Evolutionary conservation across 2,329 filamentous ascomycete species (phyloP).

Genomic region (Ceratocystis harringtonii): DNA sequence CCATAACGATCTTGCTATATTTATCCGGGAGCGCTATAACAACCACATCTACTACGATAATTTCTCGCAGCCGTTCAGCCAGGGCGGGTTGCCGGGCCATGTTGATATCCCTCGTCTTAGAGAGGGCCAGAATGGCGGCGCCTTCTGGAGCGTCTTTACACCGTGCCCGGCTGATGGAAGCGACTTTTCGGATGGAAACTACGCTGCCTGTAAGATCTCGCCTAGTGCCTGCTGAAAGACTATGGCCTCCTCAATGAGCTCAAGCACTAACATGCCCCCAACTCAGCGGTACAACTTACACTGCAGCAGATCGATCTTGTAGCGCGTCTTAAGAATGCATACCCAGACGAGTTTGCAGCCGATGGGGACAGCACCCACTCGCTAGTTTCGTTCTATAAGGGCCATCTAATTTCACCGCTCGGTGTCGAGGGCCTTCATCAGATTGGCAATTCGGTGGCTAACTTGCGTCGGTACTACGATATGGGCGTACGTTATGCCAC

Average conservation of each 20-base stretch:
- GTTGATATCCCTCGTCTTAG: constrained; percentile 66
- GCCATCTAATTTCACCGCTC: constrained; percentile 59
- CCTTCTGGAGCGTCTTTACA: constrained; percentile 86
- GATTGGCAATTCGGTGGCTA: constrained; percentile 70
- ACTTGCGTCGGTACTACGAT: constrained; percentile 57
- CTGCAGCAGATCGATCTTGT: constrained; percentile 63
- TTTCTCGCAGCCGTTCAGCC: constrained; percentile 60
- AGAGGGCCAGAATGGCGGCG: constrained; percentile 58
- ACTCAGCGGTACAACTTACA: constrained; percentile 48
- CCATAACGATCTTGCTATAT: constrained; percentile 73
- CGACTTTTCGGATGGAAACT: constrained; percentile 60
- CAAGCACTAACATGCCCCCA: constrained; percentile 13
- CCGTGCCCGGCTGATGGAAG: constrained; percentile 57
- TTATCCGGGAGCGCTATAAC: constrained; percentile 48
- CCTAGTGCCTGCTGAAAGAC: not conserved
- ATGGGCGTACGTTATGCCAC: constrained; percentile 80
- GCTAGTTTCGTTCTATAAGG: constrained; percentile 41
- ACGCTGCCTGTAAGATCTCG: constrained; percentile 42
- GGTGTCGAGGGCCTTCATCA: constrained; percentile 84
- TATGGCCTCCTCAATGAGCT: not conserved
- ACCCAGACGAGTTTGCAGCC: constrained; percentile 55
- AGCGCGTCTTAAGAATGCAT: constrained; percentile 45
- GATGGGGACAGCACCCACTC: constrained; percentile 46
- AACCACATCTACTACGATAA: constrained; percentile 64
- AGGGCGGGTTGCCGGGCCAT: constrained; percentile 52